phyloP scores from a whole-genome alignment of 1,284 basidiomycete genomes.

The Somion occarium region DNA sequence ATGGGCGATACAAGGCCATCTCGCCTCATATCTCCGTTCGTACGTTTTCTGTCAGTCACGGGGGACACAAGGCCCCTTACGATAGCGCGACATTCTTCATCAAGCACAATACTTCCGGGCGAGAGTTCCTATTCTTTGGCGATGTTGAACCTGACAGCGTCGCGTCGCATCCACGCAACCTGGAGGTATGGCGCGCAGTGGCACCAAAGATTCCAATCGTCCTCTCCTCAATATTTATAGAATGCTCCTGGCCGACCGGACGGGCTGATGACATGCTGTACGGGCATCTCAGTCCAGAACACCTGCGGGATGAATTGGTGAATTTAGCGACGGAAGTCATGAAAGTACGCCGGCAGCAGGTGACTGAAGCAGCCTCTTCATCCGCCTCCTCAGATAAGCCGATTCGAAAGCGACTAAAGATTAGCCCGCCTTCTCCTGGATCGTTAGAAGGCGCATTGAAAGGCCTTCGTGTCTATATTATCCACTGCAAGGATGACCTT shows the following conservation, averaged over 20 bases:
- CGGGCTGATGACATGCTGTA: constrained; percentile 57
- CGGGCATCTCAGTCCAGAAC: constrained; percentile 74
- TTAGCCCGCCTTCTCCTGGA: constrained; percentile 31
- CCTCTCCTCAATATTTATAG: constrained; percentile 72
- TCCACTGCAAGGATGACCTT: constrained; percentile 76
- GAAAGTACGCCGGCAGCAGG: constrained; percentile 28
- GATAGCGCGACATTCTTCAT: constrained; percentile 76
- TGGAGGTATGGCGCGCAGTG: constrained; percentile 65
- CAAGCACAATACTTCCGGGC: constrained; percentile 48
- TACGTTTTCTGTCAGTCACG: constrained; percentile 68
- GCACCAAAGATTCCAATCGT: constrained; percentile 61
- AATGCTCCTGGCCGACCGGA: constrained; percentile 76
- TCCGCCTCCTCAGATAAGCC: constrained; percentile 16
- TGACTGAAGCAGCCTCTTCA: constrained; percentile 6
- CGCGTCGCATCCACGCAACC: constrained; percentile 49
- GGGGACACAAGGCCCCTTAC: constrained; percentile 49
- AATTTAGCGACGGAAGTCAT: constrained; percentile 62
- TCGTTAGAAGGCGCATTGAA: constrained; percentile 46
- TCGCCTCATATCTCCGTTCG: constrained; percentile 57
- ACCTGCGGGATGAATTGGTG: constrained; percentile 63
- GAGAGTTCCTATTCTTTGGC: constrained; percentile 80
- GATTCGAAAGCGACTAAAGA: constrained; percentile 45
- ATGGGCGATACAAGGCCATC: constrained; percentile 48
- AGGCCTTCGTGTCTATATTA: constrained; percentile 65
- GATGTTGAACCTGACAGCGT: constrained; percentile 78